Percentiles rank a stretch among this genome's conserved stretches.
These are phyloP conservation scores for Cryptosporidium canis DNA, from an alignment of 169 alveolate species.

Conservation along the genomic window DNA sequence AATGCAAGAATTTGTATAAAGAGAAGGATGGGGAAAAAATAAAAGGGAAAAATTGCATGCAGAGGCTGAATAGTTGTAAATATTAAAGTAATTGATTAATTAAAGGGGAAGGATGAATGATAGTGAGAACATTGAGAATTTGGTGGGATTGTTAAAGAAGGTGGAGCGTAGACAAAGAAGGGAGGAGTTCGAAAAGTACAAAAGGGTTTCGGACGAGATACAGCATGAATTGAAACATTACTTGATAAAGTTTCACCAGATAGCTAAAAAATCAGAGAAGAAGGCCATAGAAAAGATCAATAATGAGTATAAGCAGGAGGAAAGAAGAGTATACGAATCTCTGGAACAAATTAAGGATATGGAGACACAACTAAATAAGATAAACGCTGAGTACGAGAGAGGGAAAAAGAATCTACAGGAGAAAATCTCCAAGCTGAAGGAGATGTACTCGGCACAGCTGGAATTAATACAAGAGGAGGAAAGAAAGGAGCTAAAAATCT, in stretches of 20 bases:
- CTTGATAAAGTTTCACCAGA: constrained; percentile 5
- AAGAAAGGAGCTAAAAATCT: constrained; percentile 34
- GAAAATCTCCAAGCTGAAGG: constrained; percentile 2
- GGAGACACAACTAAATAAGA: neutral
- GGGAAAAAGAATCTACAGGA: neutral
- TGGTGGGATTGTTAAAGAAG: constrained; percentile 50
- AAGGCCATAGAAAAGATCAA: constrained; percentile 11
- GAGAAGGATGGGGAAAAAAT: neutral
- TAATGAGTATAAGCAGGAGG: constrained; percentile 21
- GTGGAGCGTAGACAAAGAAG: constrained; percentile 52
- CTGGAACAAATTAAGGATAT: constrained; percentile 20
- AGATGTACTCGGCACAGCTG: neutral
- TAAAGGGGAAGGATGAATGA: constrained; percentile 15
- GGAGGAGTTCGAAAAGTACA: constrained; percentile 45
- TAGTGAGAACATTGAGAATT: constrained; percentile 45
- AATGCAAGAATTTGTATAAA: neutral
- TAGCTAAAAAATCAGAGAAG: constrained; percentile 4
- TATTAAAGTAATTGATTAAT: constrained; percentile 6
- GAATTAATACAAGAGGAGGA: constrained; percentile 56
- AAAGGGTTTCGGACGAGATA: neutral
- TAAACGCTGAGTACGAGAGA: constrained; percentile 33
- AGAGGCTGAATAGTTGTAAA: neutral
- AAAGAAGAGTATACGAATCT: neutral
- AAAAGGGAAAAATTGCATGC: neutral
- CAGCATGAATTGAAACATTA: neutral